A percentile compares a stretch with the other conserved stretches of the same genome.
Evolutionary conservation across 306 rosid genomes (phyloP).

Genomic region (Astragalus glycyphyllos): DNA sequence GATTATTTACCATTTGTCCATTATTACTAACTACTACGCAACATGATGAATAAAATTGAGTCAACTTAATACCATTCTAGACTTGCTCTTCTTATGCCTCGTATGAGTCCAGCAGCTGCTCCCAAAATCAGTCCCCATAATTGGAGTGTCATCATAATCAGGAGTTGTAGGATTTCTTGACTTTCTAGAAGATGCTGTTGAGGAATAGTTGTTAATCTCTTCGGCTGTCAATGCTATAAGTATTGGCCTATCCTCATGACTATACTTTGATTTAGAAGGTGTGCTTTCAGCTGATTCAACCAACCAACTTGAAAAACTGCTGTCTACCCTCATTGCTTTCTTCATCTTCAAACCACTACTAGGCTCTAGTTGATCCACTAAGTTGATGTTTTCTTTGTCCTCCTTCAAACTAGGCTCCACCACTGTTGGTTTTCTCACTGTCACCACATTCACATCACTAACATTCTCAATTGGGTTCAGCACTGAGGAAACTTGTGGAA

Average conservation of each 20-base stretch:
- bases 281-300: conserved; percentile 62
- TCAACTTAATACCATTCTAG: conserved; percentile 34
- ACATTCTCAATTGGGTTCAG: conserved; percentile 69
- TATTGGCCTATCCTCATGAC: conserved; percentile 62
- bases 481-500: conserved; percentile 41
- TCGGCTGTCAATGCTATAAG: conserved; percentile 65
- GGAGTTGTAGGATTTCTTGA: conserved; percentile 43
- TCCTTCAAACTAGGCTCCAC: conserved; percentile 20
- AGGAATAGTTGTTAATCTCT: conserved; percentile 55
- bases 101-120: conserved; percentile 74
- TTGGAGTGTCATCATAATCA: conserved; percentile 45
- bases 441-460: conserved; percentile 46
- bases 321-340: conserved; percentile 55
- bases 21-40: too few species aligned
- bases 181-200: conserved; percentile 48
- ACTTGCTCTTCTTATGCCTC: conserved; percentile 43
- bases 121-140: conserved; percentile 79
- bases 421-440: conserved; percentile 36
- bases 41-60: not conserved
- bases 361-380: conserved; percentile 30
- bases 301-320: conserved; percentile 92
- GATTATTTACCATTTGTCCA: too few species aligned
- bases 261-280: conserved; percentile 42
- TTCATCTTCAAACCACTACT: conserved; percentile 23
- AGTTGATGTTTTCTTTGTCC: conserved; percentile 68